These are phyloP conservation scores for Macadamia integrifolia DNA, from an alignment of 164 flowering plant species.

Conservation along the genomic window DNA sequence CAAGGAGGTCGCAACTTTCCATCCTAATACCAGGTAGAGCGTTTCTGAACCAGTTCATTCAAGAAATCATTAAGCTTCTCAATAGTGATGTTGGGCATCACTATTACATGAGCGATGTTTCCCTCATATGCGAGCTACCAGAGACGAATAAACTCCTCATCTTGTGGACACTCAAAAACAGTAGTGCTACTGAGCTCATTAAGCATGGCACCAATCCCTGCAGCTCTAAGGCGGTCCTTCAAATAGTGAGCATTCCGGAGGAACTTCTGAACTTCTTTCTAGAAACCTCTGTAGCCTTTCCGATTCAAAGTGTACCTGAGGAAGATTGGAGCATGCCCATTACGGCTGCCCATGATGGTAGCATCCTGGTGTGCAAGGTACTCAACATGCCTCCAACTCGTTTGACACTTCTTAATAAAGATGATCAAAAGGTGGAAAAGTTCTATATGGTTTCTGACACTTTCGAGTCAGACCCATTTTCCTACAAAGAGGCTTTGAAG, in stretches of 20 bases:
- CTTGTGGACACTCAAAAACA: conserved; percentile 80
- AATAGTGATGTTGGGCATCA: conserved; percentile 80
- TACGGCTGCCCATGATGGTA: conserved; percentile 95
- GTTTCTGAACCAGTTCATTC: conserved; percentile 49
- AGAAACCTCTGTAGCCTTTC: conserved; percentile 92
- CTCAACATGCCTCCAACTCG: conserved; percentile 41
- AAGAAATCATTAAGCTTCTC: conserved; percentile 75
- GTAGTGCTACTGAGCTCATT: conserved; percentile 97
- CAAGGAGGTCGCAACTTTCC: conserved; percentile 59
- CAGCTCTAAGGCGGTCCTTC: conserved; percentile 58
- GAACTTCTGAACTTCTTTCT: conserved; percentile 92
- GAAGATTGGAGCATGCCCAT: conserved; percentile 94
- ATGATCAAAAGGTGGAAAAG: no score
- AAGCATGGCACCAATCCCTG: conserved; percentile 88
- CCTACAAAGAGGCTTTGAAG: no score
- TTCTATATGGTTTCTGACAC: no score
- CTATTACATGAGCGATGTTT: conserved; percentile 88
- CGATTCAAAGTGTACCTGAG: conserved; percentile 90
- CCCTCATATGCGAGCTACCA: conserved; percentile 98
- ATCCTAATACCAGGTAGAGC: conserved; percentile 58
- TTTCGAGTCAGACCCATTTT: no score
- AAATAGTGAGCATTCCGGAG: conserved; percentile 86
- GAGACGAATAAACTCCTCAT: conserved; percentile 75
- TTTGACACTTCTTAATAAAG: conserved; percentile 22
- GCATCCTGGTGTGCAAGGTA: conserved; percentile 96